Conservation (phyloP, 257 asterid genomes). For the Nicotiana tomentosiformis region DNA sequence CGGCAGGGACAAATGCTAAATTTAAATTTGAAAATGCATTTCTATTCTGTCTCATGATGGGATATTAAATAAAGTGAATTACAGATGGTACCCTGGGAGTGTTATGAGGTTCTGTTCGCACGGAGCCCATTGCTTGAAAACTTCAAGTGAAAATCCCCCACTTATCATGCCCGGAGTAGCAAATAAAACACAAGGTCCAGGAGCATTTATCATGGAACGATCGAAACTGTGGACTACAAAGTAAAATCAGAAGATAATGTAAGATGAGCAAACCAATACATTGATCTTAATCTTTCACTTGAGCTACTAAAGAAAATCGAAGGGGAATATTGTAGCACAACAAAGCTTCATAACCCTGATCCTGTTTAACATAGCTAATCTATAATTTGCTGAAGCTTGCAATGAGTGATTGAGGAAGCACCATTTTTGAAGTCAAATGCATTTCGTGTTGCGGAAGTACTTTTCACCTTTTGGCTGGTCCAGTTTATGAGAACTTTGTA, state of each 20-base stretch:
- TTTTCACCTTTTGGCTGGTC: conserved; percentile 98
- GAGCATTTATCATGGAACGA: conserved; percentile 71
- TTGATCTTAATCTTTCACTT: neutral
- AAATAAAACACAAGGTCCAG: conserved; percentile 94
- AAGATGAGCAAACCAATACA: neutral
- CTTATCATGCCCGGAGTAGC: conserved; percentile 96
- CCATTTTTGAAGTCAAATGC: conserved; percentile 87
- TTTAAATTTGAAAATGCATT: neutral
- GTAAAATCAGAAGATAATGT: conserved; percentile 12
- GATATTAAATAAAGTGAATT: conserved; percentile 2
- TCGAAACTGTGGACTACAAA: conserved; percentile 70
- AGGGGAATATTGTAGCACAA: neutral
- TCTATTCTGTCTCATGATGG: neutral
- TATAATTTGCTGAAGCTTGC: neutral
- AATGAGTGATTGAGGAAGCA: conserved; percentile 21
- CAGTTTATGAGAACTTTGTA: conserved; percentile 78
- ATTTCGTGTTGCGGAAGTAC: conserved; percentile 65
- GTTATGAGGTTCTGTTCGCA: conserved; percentile 64
- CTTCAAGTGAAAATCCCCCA: conserved; percentile 95
- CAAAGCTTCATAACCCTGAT: neutral
- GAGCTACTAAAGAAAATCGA: neutral
- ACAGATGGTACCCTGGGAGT: conserved; percentile 65
- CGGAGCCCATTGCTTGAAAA: conserved; percentile 95
- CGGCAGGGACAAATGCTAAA: neutral
- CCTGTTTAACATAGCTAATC: neutral